Conservation (phyloP, 108 stramenopile genomes). For the Cyclotella kingstonii region DNA sequence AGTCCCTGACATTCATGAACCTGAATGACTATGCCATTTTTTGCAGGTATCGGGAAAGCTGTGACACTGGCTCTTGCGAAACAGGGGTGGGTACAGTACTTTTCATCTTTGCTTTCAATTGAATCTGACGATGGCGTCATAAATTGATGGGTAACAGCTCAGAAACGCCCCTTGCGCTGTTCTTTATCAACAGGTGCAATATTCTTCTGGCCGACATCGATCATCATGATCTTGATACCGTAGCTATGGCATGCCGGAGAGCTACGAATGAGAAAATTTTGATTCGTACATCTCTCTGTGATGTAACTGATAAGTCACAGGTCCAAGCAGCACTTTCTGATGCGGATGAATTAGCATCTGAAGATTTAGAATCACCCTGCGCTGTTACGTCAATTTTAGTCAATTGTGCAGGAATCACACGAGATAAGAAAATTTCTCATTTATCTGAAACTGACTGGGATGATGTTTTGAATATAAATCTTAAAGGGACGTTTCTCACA, state of each 20-base stretch:
- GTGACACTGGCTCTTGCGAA: constrained; percentile 1
- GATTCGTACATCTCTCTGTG: constrained; percentile 36
- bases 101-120: background rate
- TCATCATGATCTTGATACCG: constrained; percentile 15
- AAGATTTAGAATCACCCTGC: constrained; percentile 12
- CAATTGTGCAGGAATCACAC: constrained; percentile 79
- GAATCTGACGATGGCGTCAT: too few relatives aligned
- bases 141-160: background rate
- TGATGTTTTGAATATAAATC: constrained; percentile 49
- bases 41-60: constrained; percentile 11
- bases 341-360: constrained; percentile 42
- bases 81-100: constrained; percentile 3
- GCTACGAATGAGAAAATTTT: constrained; percentile 6
- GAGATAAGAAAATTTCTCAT: constrained; percentile 55
- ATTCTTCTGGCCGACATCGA: constrained; percentile 32
- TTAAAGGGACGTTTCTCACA: constrained; percentile 50
- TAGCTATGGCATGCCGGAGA: constrained; percentile 21
- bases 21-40: too few relatives aligned
- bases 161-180: background rate
- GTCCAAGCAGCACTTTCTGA: constrained; percentile 38
- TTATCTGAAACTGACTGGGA: constrained; percentile 49
- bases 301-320: constrained; percentile 52
- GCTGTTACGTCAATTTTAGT: constrained; percentile 57
- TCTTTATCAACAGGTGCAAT: constrained; percentile 19
- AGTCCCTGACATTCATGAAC: too few relatives aligned